Percentiles rank a stretch among this genome's conserved stretches.
Conservation (phyloP, 441 rosid genomes). For the Metrosideros polymorpha region DNA sequence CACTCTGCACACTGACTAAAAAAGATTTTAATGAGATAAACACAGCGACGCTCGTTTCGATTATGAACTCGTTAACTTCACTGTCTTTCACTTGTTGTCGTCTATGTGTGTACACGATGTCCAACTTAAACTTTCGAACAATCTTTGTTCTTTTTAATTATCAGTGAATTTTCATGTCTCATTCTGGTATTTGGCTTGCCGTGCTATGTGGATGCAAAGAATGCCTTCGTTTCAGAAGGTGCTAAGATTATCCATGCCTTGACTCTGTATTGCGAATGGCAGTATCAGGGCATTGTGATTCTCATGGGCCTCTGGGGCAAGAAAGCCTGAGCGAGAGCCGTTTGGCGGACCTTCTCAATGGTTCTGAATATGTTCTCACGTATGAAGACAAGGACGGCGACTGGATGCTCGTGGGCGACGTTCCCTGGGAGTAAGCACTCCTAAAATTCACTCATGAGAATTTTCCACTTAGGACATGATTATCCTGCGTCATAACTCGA, state of each 20-base stretch:
- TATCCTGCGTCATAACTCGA: not conserved
- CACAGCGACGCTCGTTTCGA: not conserved
- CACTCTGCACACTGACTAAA: not conserved
- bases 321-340: constrained; percentile 24
- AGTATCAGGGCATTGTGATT: constrained; percentile 43
- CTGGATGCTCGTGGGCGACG: constrained; percentile 65
- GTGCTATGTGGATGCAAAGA: not conserved
- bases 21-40: not conserved
- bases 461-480: not conserved
- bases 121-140: not conserved
- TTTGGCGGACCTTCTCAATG: constrained; percentile 34
- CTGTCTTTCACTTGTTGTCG: not conserved
- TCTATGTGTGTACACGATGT: not conserved
- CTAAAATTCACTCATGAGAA: not conserved
- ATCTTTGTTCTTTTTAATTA: not conserved
- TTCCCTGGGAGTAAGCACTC: constrained; percentile 49
- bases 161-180: not conserved
- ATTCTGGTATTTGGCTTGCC: not conserved
- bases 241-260: not conserved
- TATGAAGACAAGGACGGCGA: constrained; percentile 48
- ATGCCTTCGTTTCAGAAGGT: not conserved
- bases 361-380: constrained; percentile 43
- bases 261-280: not conserved
- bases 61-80: not conserved
- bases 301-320: constrained; percentile 31